Evolutionary conservation across 2,329 filamentous ascomycete genomes (phyloP).

Genomic region (Thielaviopsis punctulata): DNA sequence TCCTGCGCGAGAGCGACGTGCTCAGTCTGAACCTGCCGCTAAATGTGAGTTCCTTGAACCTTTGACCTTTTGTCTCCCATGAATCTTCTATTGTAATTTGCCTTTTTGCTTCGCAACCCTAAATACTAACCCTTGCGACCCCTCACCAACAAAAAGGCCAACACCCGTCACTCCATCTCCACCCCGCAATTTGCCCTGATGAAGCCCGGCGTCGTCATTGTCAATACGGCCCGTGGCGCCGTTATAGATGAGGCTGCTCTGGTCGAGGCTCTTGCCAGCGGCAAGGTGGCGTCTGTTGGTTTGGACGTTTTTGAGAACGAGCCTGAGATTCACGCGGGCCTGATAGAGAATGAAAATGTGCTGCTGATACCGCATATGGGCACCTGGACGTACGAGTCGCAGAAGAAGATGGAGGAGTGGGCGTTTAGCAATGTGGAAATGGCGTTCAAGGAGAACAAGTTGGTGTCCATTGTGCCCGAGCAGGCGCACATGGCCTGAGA

Average conservation of each 20-base stretch:
- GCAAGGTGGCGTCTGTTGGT: conserved; percentile 52
- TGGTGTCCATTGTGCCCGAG: conserved; percentile 58
- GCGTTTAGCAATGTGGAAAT: conserved; percentile 50
- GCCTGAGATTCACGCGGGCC: conserved; percentile 55
- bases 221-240: conserved; percentile 71
- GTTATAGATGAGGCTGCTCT: conserved; percentile 70
- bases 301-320: conserved; percentile 76
- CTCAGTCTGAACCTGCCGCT: conserved; percentile 66
- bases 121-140: neutral
- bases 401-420: conserved; percentile 57
- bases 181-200: conserved; percentile 53
- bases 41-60: conserved; percentile 41
- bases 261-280: conserved; percentile 51
- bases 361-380: conserved; percentile 75
- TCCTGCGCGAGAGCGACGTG: conserved; percentile 55
- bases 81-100: neutral
- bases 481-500: conserved; percentile 25
- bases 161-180: conserved; percentile 62
- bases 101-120: neutral
- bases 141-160: conserved; percentile 24
- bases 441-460: conserved; percentile 41
- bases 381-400: conserved; percentile 56
- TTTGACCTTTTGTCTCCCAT: neutral
- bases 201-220: conserved; percentile 60
- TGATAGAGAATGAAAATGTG: conserved; percentile 53